Base-by-base conservation (phyloP, 805 yeast species). In the Teunomyces lycoperdinae region DNA sequence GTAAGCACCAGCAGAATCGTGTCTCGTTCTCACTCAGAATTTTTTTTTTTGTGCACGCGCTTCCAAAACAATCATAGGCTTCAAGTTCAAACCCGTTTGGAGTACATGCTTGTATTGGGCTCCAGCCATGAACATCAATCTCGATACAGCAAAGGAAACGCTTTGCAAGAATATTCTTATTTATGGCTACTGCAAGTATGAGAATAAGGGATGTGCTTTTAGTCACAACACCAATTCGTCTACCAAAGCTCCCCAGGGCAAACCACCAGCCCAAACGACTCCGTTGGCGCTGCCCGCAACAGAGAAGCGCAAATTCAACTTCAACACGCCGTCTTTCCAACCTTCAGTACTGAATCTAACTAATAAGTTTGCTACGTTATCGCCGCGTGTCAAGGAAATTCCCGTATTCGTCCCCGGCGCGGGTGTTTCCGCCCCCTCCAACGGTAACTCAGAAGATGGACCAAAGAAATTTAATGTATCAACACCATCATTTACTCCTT, bases 111-210 rank as follows among this genome's bases (percentile, higher is more conserved):
- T 27, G n/a, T 24, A 20, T 11, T 13, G n/a, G 6, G 24, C n/a
- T 33, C 46, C 5, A 16, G 44, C 32, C 40, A 61, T 61, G 65
- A 61, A 61, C 49, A 66, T 72, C 49, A 77, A 78, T 56, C 68
- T 71, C 48, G 83, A 80, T 39, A 69, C 79, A 62, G 90, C 91
- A 5, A 84, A 80, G 64, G 84, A 83, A 50, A 84, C 89, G 27
- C 90, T 86, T 47, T 89, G 96, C 68, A 78, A 90, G 63, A 89
- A 89, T 58, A 83, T 89, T 47, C 80, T 85, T 42, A 87, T 88
- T 30, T 89, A 89, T 70, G 97, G 96, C 3, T 88, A 78, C 58
- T 89, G 97, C 72, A 88, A 88, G 63, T 89, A 79, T 68, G 90
- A 87, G 57, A 85, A 86, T 55, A 89, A 88, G 58, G 96, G 96